These are phyloP conservation scores for Trichoderma parareesei DNA, from an alignment of 495 filamentous ascomycete species.

Conservation along the genomic window DNA sequence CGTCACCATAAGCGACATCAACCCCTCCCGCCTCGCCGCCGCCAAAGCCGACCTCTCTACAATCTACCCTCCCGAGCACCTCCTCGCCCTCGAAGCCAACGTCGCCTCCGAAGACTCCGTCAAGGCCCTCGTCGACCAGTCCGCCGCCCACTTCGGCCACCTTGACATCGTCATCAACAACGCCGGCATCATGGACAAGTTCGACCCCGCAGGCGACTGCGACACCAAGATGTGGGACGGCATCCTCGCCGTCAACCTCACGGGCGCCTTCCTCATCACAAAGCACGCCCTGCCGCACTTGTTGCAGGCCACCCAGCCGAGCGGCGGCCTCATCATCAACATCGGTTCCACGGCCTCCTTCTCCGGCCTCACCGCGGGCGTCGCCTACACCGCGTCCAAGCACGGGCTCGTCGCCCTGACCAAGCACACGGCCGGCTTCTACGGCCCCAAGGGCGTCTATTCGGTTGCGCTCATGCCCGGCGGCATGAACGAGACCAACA, in stretches of 20 bases:
- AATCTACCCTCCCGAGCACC: conserved; percentile 18
- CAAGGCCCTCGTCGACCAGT: conserved; percentile 24
- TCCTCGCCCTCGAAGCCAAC: conserved; percentile 26
- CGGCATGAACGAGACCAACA: conserved; percentile 49
- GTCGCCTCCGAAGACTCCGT: conserved; percentile 31
- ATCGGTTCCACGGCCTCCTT: conserved; percentile 34
- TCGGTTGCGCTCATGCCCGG: conserved; percentile 49
- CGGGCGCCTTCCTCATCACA: conserved; percentile 46
- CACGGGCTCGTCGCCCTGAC: conserved; percentile 50
- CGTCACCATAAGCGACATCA: conserved; percentile 39
- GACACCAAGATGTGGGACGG: conserved; percentile 47
- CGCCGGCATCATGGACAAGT: conserved; percentile 45
- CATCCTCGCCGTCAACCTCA: conserved; percentile 52
- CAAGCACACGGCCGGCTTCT: conserved; percentile 54
- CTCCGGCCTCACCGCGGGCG: conserved; percentile 32
- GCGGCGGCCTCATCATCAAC: conserved; percentile 38
- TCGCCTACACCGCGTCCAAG: conserved; percentile 49
- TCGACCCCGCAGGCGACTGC: conserved; percentile 45
- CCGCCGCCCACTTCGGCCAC: conserved; percentile 31
- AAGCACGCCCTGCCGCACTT: conserved; percentile 44
- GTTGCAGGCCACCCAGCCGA: conserved; percentile 12
- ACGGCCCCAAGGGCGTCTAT: conserved; percentile 48
- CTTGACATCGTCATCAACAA: conserved; percentile 46
- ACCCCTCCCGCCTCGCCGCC: conserved; percentile 30
- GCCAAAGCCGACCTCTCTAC: conserved; percentile 23